A percentile compares a stretch with the other conserved stretches of the same genome.
Conservation (phyloP, 2,329 filamentous ascomycete genomes). For the Colletotrichum viniferum region DNA sequence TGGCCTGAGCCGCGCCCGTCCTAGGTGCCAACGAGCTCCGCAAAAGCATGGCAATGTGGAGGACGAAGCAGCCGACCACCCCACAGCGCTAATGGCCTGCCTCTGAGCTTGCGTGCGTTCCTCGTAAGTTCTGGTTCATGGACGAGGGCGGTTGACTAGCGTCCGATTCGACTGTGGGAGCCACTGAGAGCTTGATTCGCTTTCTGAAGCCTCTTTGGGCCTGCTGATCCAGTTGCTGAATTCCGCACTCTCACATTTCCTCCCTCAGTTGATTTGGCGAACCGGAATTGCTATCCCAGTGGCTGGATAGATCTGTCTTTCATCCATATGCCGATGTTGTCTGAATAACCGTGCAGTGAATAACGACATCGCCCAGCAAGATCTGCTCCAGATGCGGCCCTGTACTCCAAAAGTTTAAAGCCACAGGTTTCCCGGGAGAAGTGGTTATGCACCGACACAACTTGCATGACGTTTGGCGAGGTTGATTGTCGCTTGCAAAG, state of each 20-base stretch:
- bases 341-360: background rate
- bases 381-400: background rate
- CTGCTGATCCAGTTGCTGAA: background rate
- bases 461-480: background rate
- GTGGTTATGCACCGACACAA: background rate
- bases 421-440: background rate
- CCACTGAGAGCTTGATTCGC: conserved; percentile 22
- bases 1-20: conserved; percentile 17
- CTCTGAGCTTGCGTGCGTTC: background rate
- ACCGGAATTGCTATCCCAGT: background rate
- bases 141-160: conserved; percentile 13
- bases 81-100: background rate
- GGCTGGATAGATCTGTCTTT: background rate
- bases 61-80: background rate
- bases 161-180: conserved; percentile 13
- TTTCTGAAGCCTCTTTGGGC: conserved; percentile 23
- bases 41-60: conserved; percentile 18
- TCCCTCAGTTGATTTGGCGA: background rate
- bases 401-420: background rate
- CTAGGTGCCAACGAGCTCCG: conserved; percentile 11
- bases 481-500: background rate
- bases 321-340: background rate
- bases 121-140: conserved; percentile 1
- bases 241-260: conserved; percentile 1
- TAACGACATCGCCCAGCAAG: background rate